Conservation (phyloP, 805 yeast genomes). For the Wickerhamiella cacticola region DNA sequence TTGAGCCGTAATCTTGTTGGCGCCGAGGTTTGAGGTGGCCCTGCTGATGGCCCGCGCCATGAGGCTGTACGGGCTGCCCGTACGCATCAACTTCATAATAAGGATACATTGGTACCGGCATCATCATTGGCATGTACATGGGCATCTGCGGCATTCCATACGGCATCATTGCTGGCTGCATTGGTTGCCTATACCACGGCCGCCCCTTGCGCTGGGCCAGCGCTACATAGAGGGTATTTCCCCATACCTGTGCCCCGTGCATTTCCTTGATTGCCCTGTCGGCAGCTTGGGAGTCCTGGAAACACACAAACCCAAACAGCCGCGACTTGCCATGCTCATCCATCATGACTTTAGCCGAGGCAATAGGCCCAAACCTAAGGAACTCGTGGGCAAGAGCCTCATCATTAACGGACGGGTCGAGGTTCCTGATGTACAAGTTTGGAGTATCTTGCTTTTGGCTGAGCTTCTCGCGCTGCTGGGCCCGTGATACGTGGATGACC, state of each 20-base stretch:
- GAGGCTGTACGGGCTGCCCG: too few species aligned
- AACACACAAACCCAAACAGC: constrained; percentile 78
- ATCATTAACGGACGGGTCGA: constrained; percentile 46
- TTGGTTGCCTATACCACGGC: constrained; percentile 1
- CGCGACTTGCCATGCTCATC: constrained; percentile 42
- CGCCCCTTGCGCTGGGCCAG: constrained; percentile 54
- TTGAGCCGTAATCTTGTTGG: constrained; percentile 22
- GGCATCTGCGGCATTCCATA: constrained; percentile 1
- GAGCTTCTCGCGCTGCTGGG: constrained; percentile 28
- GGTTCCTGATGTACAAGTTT: constrained; percentile 57
- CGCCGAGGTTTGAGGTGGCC: constrained; percentile 1
- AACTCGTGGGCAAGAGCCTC: constrained; percentile 38
- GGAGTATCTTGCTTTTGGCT: constrained; percentile 36
- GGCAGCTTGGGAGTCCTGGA: constrained; percentile 52
- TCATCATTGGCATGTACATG: constrained; percentile 13
- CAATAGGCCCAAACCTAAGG: constrained; percentile 38
- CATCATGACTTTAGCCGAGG: constrained; percentile 45
- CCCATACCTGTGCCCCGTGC: constrained; percentile 41
- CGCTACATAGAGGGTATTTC: constrained; percentile 50
- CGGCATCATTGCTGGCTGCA: constrained; percentile 4
- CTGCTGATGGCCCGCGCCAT: background rate
- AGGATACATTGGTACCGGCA: constrained; percentile 11
- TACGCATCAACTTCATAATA: background rate
- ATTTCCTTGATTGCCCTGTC: constrained; percentile 54
- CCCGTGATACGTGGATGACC: constrained; percentile 33